Evolutionary conservation across 768 basidiomycete genomes (phyloP), one percentile per base, ranked within the genome.

Genomic region (Multifurca ochricompacta): DNA sequence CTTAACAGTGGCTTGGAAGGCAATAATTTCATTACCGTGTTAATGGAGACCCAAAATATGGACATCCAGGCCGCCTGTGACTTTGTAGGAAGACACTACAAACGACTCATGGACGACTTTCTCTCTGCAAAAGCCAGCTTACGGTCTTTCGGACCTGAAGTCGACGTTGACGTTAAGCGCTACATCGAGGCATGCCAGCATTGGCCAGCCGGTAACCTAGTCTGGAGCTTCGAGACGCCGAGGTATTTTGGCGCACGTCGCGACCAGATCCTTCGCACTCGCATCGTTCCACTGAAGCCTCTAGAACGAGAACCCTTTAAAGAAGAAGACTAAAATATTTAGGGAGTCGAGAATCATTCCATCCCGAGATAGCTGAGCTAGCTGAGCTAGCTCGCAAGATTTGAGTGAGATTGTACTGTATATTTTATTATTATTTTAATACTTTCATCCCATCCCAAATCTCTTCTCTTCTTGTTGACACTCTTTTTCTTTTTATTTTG

Each of bases 141-240:
- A 25, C 74, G 71, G 13, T 79, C 77, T 6, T 80, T 77, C 67
- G 73, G 75, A 6, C 59, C 66, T 36, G 68, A 70, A 11, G 67
- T 79, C 35, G 80, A 84, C 60, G 63, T 68, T 11, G 76, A 80
- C 53, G 76, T 81, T 48, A 66, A 69, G 43, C 72, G 69, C 4
- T 81, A 79, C 66, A 71, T 83, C 54, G 73, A 80, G 47, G 78
- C 75, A 4, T 69, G 81, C 49, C 78, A 77, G 50, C 72, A 73
- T 59, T 84, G 82, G 82, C 71, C 80, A 53, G 71, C 77, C 63
- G 83, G 82, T 25, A 85, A 82, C 69, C 68, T 82, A 48, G 74
- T 73, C 53, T 83, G 83, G 83, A 80, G 81, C 63, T 84, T 87
- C 66, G 79, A 84, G 67, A 81, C 78, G 28, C 75, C 77, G 60